Evolutionary conservation across 305 asterid species (phyloP), one percentile per base, ranked within the genome.

Genomic region (Fraxinus paxiana): DNA sequence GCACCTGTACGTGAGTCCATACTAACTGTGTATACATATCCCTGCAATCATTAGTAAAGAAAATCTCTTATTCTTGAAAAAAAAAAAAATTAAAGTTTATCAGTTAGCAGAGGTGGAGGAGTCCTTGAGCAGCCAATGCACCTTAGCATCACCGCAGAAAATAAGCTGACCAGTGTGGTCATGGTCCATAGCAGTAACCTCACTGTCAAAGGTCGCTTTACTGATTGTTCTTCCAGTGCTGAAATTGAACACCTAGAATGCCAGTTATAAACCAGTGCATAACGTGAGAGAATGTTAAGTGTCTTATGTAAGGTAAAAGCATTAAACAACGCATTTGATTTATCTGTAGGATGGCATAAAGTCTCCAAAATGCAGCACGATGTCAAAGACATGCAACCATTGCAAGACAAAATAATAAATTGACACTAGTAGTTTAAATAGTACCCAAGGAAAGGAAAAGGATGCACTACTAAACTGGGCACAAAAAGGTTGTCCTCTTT

Each of bases 71-170:
- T 79, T 70, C 46, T 67, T 74, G 33, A 9, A 26, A 4, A 6
- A 67, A 56, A 24, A 22, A 56, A 26, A 56, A 30, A 33, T 65
- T 69, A 38, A 17, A 77, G 81, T 56, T 65, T 82, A 82, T 80
- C 59, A 48, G 65, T 26, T 18, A 12, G 26, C 43, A 38, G 33
- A 74, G 13, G 37, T 22, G 80, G 37, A 56, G 48, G 43, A 54
- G 18, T 41, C 56, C 22, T 54, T n/a, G 48, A n/a, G 70, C 18
- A 41, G 51, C 77, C 73, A 17, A 71, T 83, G 77, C 83, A 95
- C 99, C 97, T 92, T 95, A 82, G 93, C 85, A 80, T 94, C 99
- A 13, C 99, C 98, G 77, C 99, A 94, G 88, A 94, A 96, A 75
- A 92, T 90, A 82, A 94, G 92, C 82, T 91, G 97, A 85, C 99